Evolutionary conservation across 495 filamentous ascomycete genomes (phyloP).

Genomic region (Aspergillus hancockii): DNA sequence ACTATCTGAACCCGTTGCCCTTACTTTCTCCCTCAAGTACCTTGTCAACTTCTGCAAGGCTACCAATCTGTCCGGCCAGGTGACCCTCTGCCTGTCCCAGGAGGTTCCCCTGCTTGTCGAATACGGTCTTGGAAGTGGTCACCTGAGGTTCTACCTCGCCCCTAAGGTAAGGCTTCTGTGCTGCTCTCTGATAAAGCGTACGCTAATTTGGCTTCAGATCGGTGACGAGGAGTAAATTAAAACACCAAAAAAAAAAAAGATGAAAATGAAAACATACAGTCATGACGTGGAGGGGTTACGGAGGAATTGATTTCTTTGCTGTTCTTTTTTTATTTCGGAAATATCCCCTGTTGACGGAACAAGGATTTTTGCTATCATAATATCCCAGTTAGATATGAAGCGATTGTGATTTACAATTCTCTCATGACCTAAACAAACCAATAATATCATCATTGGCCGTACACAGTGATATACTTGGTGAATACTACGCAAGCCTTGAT

Average conservation of each 20-base stretch:
- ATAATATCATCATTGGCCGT: too few relatives aligned
- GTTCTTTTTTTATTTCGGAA: conserved; percentile 26
- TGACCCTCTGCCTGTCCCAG: conserved; percentile 90
- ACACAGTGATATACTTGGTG: too few relatives aligned
- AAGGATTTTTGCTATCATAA: conserved; percentile 20
- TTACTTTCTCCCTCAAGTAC: conserved; percentile 99
- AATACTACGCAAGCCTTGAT: too few relatives aligned
- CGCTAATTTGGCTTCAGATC: conserved; percentile 55
- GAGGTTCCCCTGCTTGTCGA: conserved; percentile 97
- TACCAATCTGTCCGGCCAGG: conserved; percentile 73
- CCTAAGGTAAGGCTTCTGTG: conserved; percentile 74
- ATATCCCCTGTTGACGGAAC: conserved; percentile 25
- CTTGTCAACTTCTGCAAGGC: conserved; percentile 99
- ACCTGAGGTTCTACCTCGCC: conserved; percentile 94
- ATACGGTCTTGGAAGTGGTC: conserved; percentile 84
- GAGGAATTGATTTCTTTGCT: conserved; percentile 27
- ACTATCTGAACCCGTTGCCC: conserved; percentile 85
- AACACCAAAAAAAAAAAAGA: conserved; percentile 17
- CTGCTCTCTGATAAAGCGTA: conserved; percentile 1
- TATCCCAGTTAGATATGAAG: conserved; percentile 29
- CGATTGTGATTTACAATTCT: conserved; percentile 12
- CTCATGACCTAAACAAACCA: neutral
- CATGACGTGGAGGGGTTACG: conserved; percentile 37
- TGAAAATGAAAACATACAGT: conserved; percentile 27
- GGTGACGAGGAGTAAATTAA: conserved; percentile 81